Conservation (phyloP, 768 basidiomycete genomes). For the Rhodotorula paludigena region DNA sequence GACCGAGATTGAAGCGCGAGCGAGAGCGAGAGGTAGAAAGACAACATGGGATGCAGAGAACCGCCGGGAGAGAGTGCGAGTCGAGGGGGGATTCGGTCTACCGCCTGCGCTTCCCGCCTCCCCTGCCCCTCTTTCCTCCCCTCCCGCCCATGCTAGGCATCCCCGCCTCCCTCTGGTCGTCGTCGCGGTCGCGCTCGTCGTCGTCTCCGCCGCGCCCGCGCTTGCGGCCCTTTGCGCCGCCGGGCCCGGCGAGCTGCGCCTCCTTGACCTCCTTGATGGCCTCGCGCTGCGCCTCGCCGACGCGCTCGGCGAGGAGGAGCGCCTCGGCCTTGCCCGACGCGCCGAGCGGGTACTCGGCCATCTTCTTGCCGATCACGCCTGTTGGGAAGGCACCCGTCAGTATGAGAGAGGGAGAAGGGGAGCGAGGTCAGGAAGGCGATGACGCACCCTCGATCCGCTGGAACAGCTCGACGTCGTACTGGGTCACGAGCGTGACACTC, state of each 20-base stretch:
- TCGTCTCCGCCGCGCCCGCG: conserved; percentile 61
- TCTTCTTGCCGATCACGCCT: conserved; percentile 79
- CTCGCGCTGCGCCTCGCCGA: conserved; percentile 68
- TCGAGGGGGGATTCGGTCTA: no score
- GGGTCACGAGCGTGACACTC: conserved; percentile 93
- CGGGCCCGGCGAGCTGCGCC: conserved; percentile 56
- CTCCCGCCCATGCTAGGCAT: conserved; percentile 49
- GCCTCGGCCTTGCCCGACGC: conserved; percentile 83
- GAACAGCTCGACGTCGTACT: conserved; percentile 94
- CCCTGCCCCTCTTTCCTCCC: not conserved
- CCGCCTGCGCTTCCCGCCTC: not conserved
- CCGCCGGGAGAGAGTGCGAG: no score
- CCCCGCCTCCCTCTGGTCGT: conserved; percentile 85
- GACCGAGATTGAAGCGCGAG: no score
- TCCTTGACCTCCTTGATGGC: conserved; percentile 81
- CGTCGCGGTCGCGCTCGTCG: conserved; percentile 63
- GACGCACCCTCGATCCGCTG: conserved; percentile 73
- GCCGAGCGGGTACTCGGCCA: conserved; percentile 64
- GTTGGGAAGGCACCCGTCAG: not conserved
- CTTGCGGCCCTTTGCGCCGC: conserved; percentile 50
- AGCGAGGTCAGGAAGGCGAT: no score
- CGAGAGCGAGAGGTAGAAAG: not conserved
- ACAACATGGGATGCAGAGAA: not conserved
- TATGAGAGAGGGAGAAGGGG: not conserved
- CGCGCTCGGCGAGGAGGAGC: conserved; percentile 76